These are phyloP conservation scores for Mycena kentingensis DNA, from an alignment of 768 basidiomycete genomes.

Conservation along the genomic window DNA sequence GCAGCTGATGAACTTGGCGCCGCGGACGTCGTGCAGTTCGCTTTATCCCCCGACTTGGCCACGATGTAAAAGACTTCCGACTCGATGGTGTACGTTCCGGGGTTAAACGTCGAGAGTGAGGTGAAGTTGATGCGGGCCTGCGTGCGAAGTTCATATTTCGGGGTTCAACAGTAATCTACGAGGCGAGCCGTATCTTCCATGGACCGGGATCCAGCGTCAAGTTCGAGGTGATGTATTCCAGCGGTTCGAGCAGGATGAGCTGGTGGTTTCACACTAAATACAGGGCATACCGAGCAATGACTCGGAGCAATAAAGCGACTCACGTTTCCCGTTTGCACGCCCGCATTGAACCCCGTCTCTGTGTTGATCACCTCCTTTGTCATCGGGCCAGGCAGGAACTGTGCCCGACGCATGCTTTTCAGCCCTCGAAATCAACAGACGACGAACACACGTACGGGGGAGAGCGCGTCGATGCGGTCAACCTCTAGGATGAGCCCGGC, in stretches of 20 bases:
- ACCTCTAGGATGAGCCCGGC: not conserved
- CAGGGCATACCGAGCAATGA: no score
- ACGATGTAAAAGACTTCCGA: constrained; percentile 8
- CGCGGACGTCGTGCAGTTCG: constrained; percentile 5
- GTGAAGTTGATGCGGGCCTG: constrained; percentile 10
- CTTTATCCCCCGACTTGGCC: not conserved
- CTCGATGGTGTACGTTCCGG: constrained; percentile 2
- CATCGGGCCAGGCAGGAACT: not conserved
- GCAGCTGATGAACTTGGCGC: no score
- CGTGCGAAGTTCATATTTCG: no score
- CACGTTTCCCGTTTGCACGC: not conserved
- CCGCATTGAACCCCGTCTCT: constrained; percentile 1
- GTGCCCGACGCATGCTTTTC: no score
- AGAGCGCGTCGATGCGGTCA: not conserved
- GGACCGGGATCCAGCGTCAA: constrained; percentile 1
- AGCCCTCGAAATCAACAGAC: no score
- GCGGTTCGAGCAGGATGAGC: not conserved
- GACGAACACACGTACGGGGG: not conserved
- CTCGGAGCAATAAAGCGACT: no score
- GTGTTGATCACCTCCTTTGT: constrained; percentile 5
- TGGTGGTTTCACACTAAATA: no score
- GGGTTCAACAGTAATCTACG: no score
- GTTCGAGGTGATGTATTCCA: not conserved
- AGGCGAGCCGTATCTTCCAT: no score
- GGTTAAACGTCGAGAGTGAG: not conserved